phyloP scores from a whole-genome alignment of 1,284 basidiomycete species.

The Psilocybe mexicana region DNA sequence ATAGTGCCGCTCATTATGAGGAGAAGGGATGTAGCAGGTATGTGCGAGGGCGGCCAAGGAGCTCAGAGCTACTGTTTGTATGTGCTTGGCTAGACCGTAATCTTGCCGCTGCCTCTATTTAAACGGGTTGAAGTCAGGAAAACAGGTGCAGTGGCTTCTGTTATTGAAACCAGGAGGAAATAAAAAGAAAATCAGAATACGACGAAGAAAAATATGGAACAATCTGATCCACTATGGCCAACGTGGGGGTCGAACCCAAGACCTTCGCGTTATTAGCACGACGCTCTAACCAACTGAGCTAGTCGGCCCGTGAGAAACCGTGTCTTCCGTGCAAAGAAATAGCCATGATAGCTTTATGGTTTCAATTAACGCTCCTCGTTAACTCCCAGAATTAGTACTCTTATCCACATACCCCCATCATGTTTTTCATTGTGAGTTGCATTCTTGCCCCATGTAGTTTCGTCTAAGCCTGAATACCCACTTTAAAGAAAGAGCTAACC shows the following conservation, averaged over 20 bases:
- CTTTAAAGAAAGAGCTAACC: constrained; percentile 85
- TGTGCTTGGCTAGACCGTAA: not conserved
- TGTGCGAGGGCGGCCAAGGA: not conserved
- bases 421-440: constrained; percentile 79
- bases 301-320: constrained; percentile 9
- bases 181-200: no score
- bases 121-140: no score
- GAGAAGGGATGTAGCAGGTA: not conserved
- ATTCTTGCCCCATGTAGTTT: no score
- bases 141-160: no score
- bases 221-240: constrained; percentile 18
- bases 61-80: not conserved
- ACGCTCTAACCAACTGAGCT: constrained; percentile 32
- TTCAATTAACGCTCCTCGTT: no score
- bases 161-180: no score
- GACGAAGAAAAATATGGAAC: not conserved
- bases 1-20: constrained; percentile 32
- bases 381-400: not conserved
- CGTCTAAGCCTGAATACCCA: not conserved
- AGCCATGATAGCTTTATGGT: no score
- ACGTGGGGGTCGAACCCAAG: constrained; percentile 32
- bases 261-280: constrained; percentile 32
- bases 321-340: no score
- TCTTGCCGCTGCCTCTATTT: no score
- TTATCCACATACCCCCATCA: constrained; percentile 31